phyloP scores from a whole-genome alignment of 768 basidiomycete species.

The Pleurotus tuoliensis region DNA sequence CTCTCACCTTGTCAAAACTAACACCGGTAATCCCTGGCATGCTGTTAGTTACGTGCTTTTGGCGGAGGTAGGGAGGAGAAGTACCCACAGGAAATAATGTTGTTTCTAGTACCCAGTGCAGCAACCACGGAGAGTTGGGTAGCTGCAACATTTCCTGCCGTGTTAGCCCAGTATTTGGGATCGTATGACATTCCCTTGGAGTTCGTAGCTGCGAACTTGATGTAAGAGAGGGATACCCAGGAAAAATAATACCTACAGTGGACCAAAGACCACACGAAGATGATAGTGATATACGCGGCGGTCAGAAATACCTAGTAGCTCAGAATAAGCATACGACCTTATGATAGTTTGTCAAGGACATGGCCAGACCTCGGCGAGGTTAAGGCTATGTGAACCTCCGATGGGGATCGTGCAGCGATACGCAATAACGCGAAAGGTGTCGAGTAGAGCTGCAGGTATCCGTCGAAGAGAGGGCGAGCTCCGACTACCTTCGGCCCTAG shows the following conservation, averaged over 20 bases:
- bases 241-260: constrained; percentile 28
- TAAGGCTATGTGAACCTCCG: constrained; percentile 31
- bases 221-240: background rate
- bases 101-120: constrained; percentile 60
- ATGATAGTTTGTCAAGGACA: background rate
- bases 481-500: constrained; percentile 4
- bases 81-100: constrained; percentile 35
- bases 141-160: constrained; percentile 38
- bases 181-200: constrained; percentile 27
- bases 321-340: background rate
- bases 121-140: constrained; percentile 53
- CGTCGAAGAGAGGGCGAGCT: constrained; percentile 16
- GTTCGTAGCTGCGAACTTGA: constrained; percentile 17
- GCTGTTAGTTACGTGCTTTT: background rate
- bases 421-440: constrained; percentile 29
- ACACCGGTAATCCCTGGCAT: constrained; percentile 47
- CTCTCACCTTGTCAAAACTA: constrained; percentile 36
- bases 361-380: constrained; percentile 32
- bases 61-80: background rate
- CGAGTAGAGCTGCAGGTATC: constrained; percentile 28
- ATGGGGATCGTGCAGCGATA: constrained; percentile 36
- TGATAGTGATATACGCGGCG: constrained; percentile 25
- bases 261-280: constrained; percentile 30
- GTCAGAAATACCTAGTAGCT: constrained; percentile 25
- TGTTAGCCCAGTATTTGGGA: constrained; percentile 36